These are phyloP conservation scores for Phlyctochytrium arcticum DNA, from an alignment of 192 early-diverging fungal species.

Conservation along the genomic window DNA sequence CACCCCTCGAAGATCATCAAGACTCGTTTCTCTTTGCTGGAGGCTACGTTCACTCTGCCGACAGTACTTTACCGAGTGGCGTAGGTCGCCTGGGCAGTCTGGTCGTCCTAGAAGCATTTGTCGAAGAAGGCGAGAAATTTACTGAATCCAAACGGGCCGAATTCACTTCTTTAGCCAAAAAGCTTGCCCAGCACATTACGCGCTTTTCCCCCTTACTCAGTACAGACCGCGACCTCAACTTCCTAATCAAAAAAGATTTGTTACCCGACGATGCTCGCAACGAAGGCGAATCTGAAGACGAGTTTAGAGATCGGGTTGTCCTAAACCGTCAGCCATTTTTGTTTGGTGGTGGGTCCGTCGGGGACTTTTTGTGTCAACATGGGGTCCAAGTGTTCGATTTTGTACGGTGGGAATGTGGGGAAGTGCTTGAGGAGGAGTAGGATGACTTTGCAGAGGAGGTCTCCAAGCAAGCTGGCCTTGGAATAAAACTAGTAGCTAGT, in stretches of 20 bases:
- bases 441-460: constrained; percentile 83
- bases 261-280: constrained; percentile 5
- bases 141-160: too few relatives aligned
- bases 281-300: constrained; percentile 36
- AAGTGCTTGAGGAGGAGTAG: constrained; percentile 75
- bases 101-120: constrained; percentile 52
- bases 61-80: constrained; percentile 14
- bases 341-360: constrained; percentile 70
- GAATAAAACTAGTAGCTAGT: too few relatives aligned
- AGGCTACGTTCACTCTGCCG: constrained; percentile 73
- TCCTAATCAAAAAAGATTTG: constrained; percentile 5
- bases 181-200: constrained; percentile 84
- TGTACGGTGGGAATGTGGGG: constrained; percentile 76
- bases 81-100: constrained; percentile 79
- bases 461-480: constrained; percentile 44
- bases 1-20: too few relatives aligned
- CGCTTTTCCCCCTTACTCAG: constrained; percentile 68
- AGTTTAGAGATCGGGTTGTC: constrained; percentile 49
- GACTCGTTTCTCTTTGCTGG: constrained; percentile 6
- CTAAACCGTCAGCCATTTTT: constrained; percentile 71
- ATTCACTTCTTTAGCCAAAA: constrained; percentile 41
- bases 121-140: not conserved
- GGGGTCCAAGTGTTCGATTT: too few relatives aligned
- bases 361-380: constrained; percentile 48
- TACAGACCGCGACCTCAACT: not conserved